Conservation (phyloP, 225 moss, liverwort and hornwort species). For the Pseudisothecium myosuroides region DNA sequence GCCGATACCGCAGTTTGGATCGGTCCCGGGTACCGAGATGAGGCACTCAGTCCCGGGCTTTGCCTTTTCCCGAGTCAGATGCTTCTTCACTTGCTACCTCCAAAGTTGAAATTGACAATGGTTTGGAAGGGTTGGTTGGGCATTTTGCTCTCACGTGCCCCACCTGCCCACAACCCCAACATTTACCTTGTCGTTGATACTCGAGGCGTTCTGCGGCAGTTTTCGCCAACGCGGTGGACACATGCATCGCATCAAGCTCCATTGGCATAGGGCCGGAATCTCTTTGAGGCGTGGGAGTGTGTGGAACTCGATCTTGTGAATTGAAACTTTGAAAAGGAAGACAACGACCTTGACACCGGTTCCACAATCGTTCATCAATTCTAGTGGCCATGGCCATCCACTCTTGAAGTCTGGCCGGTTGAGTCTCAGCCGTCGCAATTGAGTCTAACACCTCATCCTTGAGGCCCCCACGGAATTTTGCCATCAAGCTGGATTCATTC, state of each 20-base stretch:
- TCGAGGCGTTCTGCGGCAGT: rapidly evolving
- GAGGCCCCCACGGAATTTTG: rapidly evolving
- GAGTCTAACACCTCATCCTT: no score
- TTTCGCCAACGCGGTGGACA: rapidly evolving
- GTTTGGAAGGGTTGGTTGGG: neutral
- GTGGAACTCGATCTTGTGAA: rapidly evolving
- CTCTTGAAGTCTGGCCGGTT: rapidly evolving
- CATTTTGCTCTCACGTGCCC: neutral
- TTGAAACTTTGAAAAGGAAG: rapidly evolving
- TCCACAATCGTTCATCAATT: no score
- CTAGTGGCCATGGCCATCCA: no score
- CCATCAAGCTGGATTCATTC: neutral
- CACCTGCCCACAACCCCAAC: neutral
- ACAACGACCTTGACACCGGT: rapidly evolving
- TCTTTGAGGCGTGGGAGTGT: rapidly evolving
- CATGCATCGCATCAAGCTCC: rapidly evolving
- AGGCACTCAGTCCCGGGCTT: rapidly evolving
- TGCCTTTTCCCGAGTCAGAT: rapidly evolving
- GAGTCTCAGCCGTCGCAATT: rapidly evolving
- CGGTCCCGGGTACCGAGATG: rapidly evolving
- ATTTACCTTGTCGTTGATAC: neutral
- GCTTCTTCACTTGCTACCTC: rapidly evolving
- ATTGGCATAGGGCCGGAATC: rapidly evolving
- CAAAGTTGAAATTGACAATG: rapidly evolving
- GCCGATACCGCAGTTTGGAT: rapidly evolving